Conservation (phyloP, 139 green algal species). For the Coelastrella sp. region DNA sequence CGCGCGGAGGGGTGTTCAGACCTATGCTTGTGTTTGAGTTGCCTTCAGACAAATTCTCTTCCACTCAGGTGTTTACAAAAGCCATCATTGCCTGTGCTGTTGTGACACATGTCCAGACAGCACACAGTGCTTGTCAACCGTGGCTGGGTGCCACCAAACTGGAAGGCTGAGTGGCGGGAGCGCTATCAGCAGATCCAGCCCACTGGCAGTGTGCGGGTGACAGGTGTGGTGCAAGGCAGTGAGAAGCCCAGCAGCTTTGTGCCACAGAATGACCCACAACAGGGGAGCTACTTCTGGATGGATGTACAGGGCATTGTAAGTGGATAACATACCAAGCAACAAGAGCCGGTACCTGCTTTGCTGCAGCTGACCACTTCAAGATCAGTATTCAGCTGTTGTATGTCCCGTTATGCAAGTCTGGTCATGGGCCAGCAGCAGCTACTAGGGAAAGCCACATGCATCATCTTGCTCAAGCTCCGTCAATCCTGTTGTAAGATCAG, state of each 20-base stretch:
- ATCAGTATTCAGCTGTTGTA: too few species aligned
- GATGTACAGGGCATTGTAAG: conserved; percentile 48
- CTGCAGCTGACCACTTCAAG: too few species aligned
- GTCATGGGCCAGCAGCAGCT: too few species aligned
- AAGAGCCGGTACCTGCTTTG: too few species aligned
- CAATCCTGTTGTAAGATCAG: too few species aligned
- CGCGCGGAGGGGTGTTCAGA: too few species aligned
- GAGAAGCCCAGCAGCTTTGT: conserved; percentile 44
- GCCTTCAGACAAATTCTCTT: too few species aligned
- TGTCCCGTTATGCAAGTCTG: too few species aligned
- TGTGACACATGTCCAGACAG: conserved; percentile 13
- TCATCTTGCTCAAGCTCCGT: too few species aligned
- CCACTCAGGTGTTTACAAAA: too few species aligned
- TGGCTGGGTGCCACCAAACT: conserved; percentile 52
- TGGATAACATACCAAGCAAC: neutral
- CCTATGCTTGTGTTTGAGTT: too few species aligned
- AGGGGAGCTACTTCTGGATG: conserved; percentile 45
- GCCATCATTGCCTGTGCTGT: neutral
- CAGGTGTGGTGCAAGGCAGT: conserved; percentile 48
- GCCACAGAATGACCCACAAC: conserved; percentile 36
- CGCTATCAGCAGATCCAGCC: conserved; percentile 9
- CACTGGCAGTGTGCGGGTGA: conserved; percentile 4
- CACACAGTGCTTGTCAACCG: conserved; percentile 51
- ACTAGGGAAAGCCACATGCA: too few species aligned
- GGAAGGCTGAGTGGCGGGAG: conserved; percentile 41